Evolutionary conservation across 257 asterid species (phyloP).

Genomic region (Dorcoceras hygrometricum): DNA sequence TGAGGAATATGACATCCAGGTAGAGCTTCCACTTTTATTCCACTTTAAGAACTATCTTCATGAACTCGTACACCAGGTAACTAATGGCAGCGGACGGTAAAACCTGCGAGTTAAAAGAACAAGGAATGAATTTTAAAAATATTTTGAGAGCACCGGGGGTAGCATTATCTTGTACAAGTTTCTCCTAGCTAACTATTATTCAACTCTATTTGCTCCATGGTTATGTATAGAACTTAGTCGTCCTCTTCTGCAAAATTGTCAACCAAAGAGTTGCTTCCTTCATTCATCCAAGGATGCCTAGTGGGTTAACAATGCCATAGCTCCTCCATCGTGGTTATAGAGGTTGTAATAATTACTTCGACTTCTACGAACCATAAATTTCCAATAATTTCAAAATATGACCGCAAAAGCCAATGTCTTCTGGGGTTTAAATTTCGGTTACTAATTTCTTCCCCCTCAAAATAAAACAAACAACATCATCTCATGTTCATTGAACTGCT

Average conservation of each 20-base stretch:
- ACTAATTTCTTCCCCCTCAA: neutral
- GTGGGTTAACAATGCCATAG: no score
- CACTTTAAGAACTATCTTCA: slow-evolving; percentile 90
- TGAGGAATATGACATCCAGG: neutral
- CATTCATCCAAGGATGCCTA: no score
- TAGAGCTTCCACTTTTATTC: slow-evolving; percentile 32
- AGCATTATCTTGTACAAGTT: neutral
- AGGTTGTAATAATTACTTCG: neutral
- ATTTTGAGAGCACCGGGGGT: neutral
- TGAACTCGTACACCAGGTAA: slow-evolving; percentile 88
- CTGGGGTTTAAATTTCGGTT: neutral
- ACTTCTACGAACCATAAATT: no score
- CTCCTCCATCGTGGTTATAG: no score
- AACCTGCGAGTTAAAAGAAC: slow-evolving; percentile 50
- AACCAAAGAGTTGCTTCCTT: neutral
- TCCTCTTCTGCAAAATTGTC: neutral
- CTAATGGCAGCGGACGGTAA: slow-evolving; percentile 97
- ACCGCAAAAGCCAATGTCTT: no score
- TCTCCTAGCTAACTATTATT: neutral
- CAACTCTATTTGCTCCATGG: neutral
- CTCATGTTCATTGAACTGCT: neutral
- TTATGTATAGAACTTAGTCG: no score
- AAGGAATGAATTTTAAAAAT: slow-evolving; percentile 3
- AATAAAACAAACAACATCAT: neutral
- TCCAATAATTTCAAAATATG: no score